Evolutionary conservation across 2,329 filamentous ascomycete genomes (phyloP).

Genomic region (Chaetomium strumarium): DNA sequence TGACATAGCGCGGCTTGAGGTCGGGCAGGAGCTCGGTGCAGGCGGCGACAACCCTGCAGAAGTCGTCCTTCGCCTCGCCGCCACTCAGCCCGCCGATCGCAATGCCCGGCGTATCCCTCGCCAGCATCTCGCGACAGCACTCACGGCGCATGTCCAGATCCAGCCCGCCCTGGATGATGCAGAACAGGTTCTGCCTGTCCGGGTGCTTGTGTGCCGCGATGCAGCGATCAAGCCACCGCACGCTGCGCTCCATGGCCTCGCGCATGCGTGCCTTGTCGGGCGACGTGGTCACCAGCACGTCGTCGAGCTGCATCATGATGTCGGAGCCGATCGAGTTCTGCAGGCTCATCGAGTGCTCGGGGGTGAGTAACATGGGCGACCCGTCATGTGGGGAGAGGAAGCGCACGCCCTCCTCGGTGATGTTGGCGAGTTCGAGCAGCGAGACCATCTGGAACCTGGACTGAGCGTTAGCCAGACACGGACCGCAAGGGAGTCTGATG

Average conservation of each 20-base stretch:
- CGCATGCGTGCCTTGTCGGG: constrained; percentile 82
- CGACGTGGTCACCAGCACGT: constrained; percentile 93
- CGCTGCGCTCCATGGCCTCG: constrained; percentile 89
- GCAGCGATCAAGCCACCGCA: constrained; percentile 94
- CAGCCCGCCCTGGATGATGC: constrained; percentile 94
- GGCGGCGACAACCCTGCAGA: constrained; percentile 80
- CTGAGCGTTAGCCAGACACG: constrained; percentile 9
- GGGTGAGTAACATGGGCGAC: constrained; percentile 90
- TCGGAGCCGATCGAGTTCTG: constrained; percentile 98
- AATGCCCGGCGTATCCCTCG: constrained; percentile 86
- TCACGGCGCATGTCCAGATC: constrained; percentile 79
- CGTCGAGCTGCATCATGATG: constrained; percentile 99
- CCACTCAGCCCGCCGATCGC: constrained; percentile 93
- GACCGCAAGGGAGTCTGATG: background rate
- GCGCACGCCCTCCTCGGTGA: constrained; percentile 91
- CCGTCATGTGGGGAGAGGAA: constrained; percentile 97
- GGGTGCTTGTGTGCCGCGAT: constrained; percentile 84
- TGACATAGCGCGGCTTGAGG: constrained; percentile 94
- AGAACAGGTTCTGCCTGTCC: constrained; percentile 85
- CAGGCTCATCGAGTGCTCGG: constrained; percentile 91
- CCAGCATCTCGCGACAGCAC: constrained; percentile 84
- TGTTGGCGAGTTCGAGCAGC: constrained; percentile 81
- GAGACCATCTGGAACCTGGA: constrained; percentile 97
- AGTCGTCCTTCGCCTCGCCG: constrained; percentile 89
- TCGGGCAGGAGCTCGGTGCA: constrained; percentile 83